Base-by-base conservation (phyloP, 371 early-diverging fungal species). In the Conidiobolus incongruus region DNA sequence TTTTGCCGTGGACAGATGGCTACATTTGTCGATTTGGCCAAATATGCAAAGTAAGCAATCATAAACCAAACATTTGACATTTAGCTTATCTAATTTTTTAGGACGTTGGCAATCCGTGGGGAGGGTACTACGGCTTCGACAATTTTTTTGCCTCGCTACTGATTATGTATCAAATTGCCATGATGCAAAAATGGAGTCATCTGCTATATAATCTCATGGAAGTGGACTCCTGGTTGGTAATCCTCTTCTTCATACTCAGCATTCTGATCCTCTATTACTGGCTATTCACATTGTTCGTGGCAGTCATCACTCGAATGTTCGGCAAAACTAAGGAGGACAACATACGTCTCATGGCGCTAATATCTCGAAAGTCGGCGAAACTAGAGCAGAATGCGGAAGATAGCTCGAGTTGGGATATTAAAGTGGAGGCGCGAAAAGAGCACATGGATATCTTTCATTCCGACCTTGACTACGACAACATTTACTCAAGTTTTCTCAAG, bases 291-390 rank as follows among this genome's bases (percentile, higher is more conserved):
- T 51, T 75, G 33, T 75, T 78, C 48, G 66, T 78, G 22, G 75
- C 78, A 8, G 78, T 75, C 16, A 72, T 72, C 48, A 66, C 67
- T 17, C 72, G 71, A 48, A 67, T 74, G 65, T 78, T 78, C 61
- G 72, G 69, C 33, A 70, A 72, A 54, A 69, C 74, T 21, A 58
- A 74, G 29, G 75, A 72, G 49, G 74, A 74, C 47, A 12, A 31
- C 19, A n/a, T n/a, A n/a, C n/a, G n/a, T n/a, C n/a, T n/a, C n/a
- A n/a, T n/a, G n/a, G n/a, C n/a, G n/a, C n/a, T n/a, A n/a, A n/a
- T n/a, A n/a, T n/a, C n/a, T n/a, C n/a, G n/a, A n/a, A n/a, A n/a
- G n/a, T n/a, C n/a, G n/a, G n/a, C n/a, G n/a, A n/a, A n/a, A n/a
- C n/a, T n/a, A n/a, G n/a, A n/a, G n/a, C n/a, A n/a, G n/a, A n/a